Evolutionary conservation across 2,329 filamentous ascomycete genomes (phyloP).

Genomic region (Hyphodiscus sp.): DNA sequence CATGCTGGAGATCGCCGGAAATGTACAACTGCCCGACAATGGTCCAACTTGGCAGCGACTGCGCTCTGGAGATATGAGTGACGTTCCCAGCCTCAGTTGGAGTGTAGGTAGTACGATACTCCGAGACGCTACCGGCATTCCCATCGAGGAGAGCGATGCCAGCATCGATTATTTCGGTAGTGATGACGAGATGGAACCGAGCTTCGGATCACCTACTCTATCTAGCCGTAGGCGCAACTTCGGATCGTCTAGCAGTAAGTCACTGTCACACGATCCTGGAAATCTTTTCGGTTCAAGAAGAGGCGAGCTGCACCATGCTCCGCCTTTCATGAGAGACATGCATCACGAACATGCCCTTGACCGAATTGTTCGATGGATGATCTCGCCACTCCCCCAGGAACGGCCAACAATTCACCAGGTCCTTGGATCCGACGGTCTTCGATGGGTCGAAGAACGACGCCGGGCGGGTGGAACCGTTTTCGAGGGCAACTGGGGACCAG

Average conservation of each 20-base stretch:
- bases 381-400: slow-evolving; percentile 63
- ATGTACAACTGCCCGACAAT: slow-evolving; percentile 89
- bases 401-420: slow-evolving; percentile 73
- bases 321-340: slow-evolving; percentile 81
- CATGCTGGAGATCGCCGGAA: slow-evolving; percentile 89
- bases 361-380: slow-evolving; percentile 81
- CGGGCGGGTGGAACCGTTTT: slow-evolving; percentile 89
- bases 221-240: slow-evolving; percentile 25
- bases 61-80: slow-evolving; percentile 80
- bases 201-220: slow-evolving; percentile 33
- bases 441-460: slow-evolving; percentile 72
- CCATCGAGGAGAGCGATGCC: slow-evolving; percentile 37
- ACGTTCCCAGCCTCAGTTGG: slow-evolving; percentile 82
- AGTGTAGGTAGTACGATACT: slow-evolving; percentile 64
- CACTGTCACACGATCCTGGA: slow-evolving; percentile 28
- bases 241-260: slow-evolving; percentile 21
- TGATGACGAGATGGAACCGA: slow-evolving; percentile 33
- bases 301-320: slow-evolving; percentile 62
- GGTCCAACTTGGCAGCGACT: slow-evolving; percentile 86
- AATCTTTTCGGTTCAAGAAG: slow-evolving; percentile 34
- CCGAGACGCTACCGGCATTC: slow-evolving; percentile 69
- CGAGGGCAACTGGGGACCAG: slow-evolving; percentile 92
- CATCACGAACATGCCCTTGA: slow-evolving; percentile 71
- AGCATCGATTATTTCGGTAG: slow-evolving; percentile 30
- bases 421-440: slow-evolving; percentile 64